Conservation (phyloP, 2,329 filamentous ascomycete species). For the Apiospora marii region DNA sequence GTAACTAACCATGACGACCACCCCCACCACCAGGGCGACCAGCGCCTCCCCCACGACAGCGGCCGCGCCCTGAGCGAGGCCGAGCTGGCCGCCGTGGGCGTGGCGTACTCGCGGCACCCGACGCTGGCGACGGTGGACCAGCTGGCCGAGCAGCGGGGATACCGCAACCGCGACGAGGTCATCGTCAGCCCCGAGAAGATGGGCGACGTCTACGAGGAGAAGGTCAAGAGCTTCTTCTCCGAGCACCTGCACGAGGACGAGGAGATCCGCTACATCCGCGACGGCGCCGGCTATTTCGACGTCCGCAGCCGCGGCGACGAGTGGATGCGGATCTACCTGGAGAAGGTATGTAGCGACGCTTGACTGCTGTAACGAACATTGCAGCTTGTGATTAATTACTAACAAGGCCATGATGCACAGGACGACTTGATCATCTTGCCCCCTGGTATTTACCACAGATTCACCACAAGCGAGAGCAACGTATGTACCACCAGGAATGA, state of each 20-base stretch:
- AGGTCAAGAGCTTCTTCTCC: conserved; percentile 91
- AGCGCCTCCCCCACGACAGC: conserved; percentile 89
- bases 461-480: conserved; percentile 91
- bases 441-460: conserved; percentile 95
- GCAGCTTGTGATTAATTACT: not conserved
- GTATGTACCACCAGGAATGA: conserved; percentile 60
- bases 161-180: conserved; percentile 96
- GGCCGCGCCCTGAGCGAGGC: conserved; percentile 70
- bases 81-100: conserved; percentile 77
- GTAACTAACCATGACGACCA: conserved; percentile 74
- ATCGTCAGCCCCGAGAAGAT: conserved; percentile 86
- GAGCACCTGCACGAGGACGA: conserved; percentile 99
- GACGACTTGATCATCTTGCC: conserved; percentile 92
- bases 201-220: conserved; percentile 88
- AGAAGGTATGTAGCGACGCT: conserved; percentile 64
- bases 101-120: conserved; percentile 77
- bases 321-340: conserved; percentile 87
- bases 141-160: conserved; percentile 77
- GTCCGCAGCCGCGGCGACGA: conserved; percentile 82
- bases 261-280: conserved; percentile 94
- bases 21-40: conserved; percentile 90
- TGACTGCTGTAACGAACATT: not conserved
- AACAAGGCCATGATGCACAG: conserved; percentile 33
- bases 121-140: conserved; percentile 72
- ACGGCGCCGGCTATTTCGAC: conserved; percentile 91